Evolutionary conservation across 345 rosid genomes (phyloP).

Genomic region (Populus nigra): DNA sequence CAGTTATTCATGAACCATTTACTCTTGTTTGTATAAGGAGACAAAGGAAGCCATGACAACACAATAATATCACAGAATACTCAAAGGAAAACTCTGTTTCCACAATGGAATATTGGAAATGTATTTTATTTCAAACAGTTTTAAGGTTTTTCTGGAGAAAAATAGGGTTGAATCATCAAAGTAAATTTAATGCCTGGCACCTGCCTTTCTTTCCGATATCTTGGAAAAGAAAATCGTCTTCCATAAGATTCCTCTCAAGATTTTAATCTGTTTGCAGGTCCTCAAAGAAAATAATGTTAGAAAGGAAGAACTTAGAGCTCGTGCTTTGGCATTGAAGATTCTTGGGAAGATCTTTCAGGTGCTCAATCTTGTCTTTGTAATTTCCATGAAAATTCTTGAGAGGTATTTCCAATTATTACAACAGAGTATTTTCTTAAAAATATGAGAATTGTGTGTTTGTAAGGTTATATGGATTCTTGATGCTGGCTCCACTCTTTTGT

Average conservation of each 20-base stretch:
- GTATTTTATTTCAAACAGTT: neutral
- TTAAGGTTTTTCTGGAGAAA: neutral
- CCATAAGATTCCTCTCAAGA: neutral
- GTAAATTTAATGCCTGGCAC: neutral
- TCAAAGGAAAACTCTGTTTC: neutral
- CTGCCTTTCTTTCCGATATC: neutral
- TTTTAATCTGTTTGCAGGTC: slow-evolving; percentile 41
- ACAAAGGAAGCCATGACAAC: no score
- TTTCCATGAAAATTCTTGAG: neutral
- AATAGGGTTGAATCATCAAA: neutral
- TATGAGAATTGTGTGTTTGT: no score
- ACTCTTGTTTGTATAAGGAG: neutral
- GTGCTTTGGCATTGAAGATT: slow-evolving; percentile 65
- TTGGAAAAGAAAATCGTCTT: neutral
- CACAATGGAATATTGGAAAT: neutral
- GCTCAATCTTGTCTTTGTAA: neutral
- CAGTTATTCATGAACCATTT: neutral
- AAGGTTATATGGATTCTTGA: no score
- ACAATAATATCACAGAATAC: no score
- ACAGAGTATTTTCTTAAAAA: no score
- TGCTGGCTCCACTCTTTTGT: no score
- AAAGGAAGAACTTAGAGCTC: slow-evolving; percentile 73
- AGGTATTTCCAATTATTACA: no score
- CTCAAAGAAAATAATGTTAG: slow-evolving; percentile 55
- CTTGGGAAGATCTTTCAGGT: slow-evolving; percentile 92